Evolutionary conservation across 345 rosid species (phyloP).

Genomic region (Pseudoturritis turrita): DNA sequence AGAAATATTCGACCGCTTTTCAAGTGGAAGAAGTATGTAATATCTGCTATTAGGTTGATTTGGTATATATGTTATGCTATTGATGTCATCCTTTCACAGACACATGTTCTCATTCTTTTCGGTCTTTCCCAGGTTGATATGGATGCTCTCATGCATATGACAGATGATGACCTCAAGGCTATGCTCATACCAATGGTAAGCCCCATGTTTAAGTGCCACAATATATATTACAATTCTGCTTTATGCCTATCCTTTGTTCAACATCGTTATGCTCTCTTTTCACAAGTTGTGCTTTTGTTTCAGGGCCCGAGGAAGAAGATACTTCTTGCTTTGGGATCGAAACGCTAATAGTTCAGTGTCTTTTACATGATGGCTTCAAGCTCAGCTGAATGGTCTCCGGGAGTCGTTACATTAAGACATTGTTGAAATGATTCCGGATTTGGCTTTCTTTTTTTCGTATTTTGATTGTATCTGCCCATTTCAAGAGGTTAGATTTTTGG

Average conservation of each 20-base stretch:
- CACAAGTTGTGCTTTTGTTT: conserved; percentile 22
- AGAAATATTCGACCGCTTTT: conserved; percentile 80
- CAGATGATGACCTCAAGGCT: conserved; percentile 92
- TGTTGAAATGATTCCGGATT: conserved; percentile 17
- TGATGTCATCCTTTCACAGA: not conserved
- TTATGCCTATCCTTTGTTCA: conserved; percentile 1
- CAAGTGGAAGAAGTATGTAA: conserved; percentile 88
- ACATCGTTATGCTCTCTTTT: not conserved
- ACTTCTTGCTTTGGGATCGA: conserved; percentile 72
- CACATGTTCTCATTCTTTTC: not conserved
- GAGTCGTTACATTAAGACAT: conserved; percentile 24
- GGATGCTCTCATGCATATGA: conserved; percentile 95
- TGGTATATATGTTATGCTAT: not conserved
- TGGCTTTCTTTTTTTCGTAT: conserved; percentile 7
- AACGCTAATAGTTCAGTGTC: conserved; percentile 35
- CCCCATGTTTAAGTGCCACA: not conserved
- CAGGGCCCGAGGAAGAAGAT: conserved; percentile 99
- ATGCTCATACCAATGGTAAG: conserved; percentile 94
- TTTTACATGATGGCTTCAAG: not conserved
- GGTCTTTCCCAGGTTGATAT: conserved; percentile 73
- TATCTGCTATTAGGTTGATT: not conserved
- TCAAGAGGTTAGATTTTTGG: conserved; percentile 16
- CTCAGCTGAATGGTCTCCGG: conserved; percentile 12
- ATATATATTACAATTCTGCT: not conserved
- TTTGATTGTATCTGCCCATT: conserved; percentile 6